phyloP scores from a whole-genome alignment of 2,329 filamentous ascomycete species.

The Drechslerella dactyloides region DNA sequence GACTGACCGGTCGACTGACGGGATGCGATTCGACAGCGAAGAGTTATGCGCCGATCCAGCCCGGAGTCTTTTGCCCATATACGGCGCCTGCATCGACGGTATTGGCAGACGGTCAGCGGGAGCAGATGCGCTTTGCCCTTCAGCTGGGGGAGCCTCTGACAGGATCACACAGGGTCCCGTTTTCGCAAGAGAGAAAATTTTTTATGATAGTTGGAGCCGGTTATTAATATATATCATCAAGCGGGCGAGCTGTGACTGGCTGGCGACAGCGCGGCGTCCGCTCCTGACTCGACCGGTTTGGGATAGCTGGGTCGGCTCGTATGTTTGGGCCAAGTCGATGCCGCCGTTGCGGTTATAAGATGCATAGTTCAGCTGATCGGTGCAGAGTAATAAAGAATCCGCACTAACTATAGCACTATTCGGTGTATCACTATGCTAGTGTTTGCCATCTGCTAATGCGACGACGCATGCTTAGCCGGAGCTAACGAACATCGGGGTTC shows the following conservation, averaged over 20 bases:
- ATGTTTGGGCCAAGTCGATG: no score
- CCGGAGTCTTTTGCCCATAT: conserved; percentile 26
- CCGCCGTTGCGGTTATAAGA: no score
- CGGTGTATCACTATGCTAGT: no score
- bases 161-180: no score
- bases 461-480: conserved; percentile 5
- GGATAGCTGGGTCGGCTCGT: not conserved
- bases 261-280: not conserved
- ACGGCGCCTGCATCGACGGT: conserved; percentile 17
- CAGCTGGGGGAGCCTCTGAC: no score
- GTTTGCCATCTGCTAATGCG: not conserved
- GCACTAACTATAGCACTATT: not conserved
- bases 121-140: conserved; percentile 5
- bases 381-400: not conserved
- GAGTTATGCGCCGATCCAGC: conserved; percentile 38
- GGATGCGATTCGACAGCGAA: conserved; percentile 13
- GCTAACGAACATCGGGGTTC: not conserved
- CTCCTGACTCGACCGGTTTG: conserved; percentile 2
- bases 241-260: not conserved
- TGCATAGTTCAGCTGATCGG: conserved; percentile 7
- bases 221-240: not conserved
- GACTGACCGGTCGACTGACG: conserved; percentile 33
- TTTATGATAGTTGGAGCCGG: not conserved
- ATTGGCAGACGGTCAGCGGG: no score
- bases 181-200: not conserved